Evolutionary conservation across 2,329 filamentous ascomycete species (phyloP).

Genomic region (Zalaria sp.): DNA sequence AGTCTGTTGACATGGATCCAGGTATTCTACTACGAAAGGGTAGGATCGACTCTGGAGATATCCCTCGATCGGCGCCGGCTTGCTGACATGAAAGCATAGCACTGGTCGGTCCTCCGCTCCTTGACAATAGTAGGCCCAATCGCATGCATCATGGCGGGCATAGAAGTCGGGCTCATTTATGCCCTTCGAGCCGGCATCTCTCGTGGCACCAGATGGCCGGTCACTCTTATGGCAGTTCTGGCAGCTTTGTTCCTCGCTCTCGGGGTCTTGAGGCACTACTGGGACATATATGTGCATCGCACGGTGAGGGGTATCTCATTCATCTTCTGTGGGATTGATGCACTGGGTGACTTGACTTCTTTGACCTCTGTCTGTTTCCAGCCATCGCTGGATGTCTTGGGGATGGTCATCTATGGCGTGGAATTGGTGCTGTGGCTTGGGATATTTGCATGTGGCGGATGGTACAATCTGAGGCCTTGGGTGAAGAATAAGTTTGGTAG

Average conservation of each 20-base stretch:
- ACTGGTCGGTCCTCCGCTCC: slow-evolving; percentile 38
- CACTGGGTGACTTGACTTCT: slow-evolving; percentile 53
- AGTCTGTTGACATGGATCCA: slow-evolving; percentile 42
- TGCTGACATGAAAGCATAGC: slow-evolving; percentile 19
- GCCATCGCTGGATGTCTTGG: slow-evolving; percentile 42
- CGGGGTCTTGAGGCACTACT: slow-evolving; percentile 55
- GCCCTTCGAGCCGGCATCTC: slow-evolving; percentile 33
- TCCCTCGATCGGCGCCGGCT: not conserved
- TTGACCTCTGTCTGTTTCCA: slow-evolving; percentile 51
- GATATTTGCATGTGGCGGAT: slow-evolving; percentile 49
- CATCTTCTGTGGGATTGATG: slow-evolving; percentile 57
- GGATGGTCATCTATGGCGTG: slow-evolving; percentile 52
- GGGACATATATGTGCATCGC: slow-evolving; percentile 51
- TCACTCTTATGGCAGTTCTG: slow-evolving; percentile 51
- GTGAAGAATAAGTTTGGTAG: slow-evolving; percentile 16
- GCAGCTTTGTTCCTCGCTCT: slow-evolving; percentile 49
- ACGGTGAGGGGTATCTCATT: slow-evolving; percentile 60
- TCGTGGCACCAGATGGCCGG: slow-evolving; percentile 41
- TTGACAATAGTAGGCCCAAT: slow-evolving; percentile 36
- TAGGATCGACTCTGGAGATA: slow-evolving; percentile 2
- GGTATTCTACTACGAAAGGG: slow-evolving; percentile 39
- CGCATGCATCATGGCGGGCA: slow-evolving; percentile 41
- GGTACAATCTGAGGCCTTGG: slow-evolving; percentile 51
- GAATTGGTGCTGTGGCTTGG: slow-evolving; percentile 55
- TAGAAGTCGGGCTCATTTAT: slow-evolving; percentile 46